These are phyloP conservation scores for Dissophora ornata DNA, from an alignment of 192 early-diverging fungal species.

Conservation along the genomic window DNA sequence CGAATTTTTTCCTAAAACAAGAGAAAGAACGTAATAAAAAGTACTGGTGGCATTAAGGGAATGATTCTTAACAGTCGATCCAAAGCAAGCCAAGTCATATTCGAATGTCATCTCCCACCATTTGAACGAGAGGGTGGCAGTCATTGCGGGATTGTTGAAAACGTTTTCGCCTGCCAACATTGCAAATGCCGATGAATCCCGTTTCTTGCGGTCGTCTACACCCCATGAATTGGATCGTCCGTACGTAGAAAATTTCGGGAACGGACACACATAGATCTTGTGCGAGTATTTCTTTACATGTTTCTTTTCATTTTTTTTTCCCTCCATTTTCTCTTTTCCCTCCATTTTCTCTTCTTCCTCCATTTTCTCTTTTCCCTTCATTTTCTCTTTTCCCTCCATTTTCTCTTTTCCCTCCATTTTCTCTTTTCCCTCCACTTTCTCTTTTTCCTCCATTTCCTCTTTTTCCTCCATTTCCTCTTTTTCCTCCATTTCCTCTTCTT, in stretches of 20 bases:
- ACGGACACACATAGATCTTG: no score
- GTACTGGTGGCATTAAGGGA: not conserved
- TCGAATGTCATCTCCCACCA: conserved; percentile 10
- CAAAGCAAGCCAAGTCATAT: not conserved
- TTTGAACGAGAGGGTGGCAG: conserved; percentile 37
- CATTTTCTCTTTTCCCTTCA: no score
- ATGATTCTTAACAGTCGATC: no score
- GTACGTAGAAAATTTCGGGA: conserved; percentile 41
- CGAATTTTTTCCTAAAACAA: conserved; percentile 49
- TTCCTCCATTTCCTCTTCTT: no score
- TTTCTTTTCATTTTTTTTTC: no score
- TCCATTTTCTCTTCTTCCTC: no score
- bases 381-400: no score
- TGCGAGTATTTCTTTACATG: conserved; percentile 21
- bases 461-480: no score
- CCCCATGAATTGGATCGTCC: conserved; percentile 15
- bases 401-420: no score
- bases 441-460: no score
- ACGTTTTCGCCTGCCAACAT: conserved; percentile 41
- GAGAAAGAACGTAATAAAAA: not conserved
- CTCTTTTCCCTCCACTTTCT: no score
- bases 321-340: no score
- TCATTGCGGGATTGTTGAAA: conserved; percentile 50
- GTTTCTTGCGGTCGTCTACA: not conserved
- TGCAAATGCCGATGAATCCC: conserved; percentile 25